A percentile compares a stretch with the other conserved stretches of the same genome.
These are phyloP conservation scores for Mycena vitilis DNA, from an alignment of 768 basidiomycete genomes.

Conservation along the genomic window DNA sequence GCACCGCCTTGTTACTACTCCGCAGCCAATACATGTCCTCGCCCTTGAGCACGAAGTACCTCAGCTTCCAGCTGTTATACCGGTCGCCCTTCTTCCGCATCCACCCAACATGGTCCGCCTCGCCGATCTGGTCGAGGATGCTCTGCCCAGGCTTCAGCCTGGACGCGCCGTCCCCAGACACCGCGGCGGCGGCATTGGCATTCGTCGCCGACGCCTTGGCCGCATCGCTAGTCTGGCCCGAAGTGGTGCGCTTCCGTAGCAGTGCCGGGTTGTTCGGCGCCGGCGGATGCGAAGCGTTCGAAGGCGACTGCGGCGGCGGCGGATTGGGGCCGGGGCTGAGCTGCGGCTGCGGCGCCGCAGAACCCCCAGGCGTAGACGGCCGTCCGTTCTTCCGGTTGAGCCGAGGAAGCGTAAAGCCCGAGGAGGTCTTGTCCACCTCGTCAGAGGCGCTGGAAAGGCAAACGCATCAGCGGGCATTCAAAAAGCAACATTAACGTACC, in stretches of 20 bases:
- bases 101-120: slow-evolving; percentile 91
- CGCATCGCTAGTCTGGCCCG: slow-evolving; percentile 39
- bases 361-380: slow-evolving; percentile 31
- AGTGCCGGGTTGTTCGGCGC: slow-evolving; percentile 43
- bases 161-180: slow-evolving; percentile 39
- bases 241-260: slow-evolving; percentile 69
- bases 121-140: slow-evolving; percentile 91
- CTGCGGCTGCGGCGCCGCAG: slow-evolving; percentile 12
- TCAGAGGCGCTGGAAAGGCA: slow-evolving; percentile 46
- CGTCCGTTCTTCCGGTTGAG: slow-evolving; percentile 48
- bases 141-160: slow-evolving; percentile 71
- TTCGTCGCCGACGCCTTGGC: slow-evolving; percentile 29
- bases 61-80: slow-evolving; percentile 91
- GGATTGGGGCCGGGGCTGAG: background rate
- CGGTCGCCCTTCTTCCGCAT: slow-evolving; percentile 96
- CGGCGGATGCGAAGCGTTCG: slow-evolving; percentile 1
- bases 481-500: slow-evolving; percentile 54
- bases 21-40: slow-evolving; percentile 89
- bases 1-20: slow-evolving; percentile 70
- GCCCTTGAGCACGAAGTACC: slow-evolving; percentile 95
- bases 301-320: background rate
- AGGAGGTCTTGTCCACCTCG: slow-evolving; percentile 56
- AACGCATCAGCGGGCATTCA: slow-evolving; percentile 7
- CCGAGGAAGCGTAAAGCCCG: slow-evolving; percentile 61
- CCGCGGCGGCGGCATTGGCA: slow-evolving; percentile 26